phyloP scores from a whole-genome alignment of 441 rosid species.

The Biscutella laevigata region DNA sequence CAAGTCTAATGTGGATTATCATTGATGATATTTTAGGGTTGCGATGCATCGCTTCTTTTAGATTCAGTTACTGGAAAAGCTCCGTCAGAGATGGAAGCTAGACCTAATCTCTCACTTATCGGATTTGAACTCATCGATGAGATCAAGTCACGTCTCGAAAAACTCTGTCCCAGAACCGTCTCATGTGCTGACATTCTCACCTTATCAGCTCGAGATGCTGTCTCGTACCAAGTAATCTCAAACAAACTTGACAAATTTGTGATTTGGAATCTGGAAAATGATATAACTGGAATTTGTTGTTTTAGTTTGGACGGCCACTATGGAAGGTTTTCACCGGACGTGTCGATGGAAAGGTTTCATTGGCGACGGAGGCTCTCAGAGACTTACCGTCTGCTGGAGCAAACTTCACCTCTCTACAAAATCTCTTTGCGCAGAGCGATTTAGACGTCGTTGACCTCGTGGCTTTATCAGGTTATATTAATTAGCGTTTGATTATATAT shows the following conservation, averaged over 20 bases:
- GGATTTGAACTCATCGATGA: constrained; percentile 53
- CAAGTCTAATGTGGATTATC: neutral
- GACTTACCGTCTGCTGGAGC: constrained; percentile 42
- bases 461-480: constrained; percentile 58
- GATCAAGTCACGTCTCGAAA: constrained; percentile 38
- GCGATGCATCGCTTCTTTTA: constrained; percentile 50
- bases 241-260: too few relatives aligned
- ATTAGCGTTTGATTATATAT: neutral
- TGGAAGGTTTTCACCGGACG: constrained; percentile 62
- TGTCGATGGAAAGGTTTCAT: constrained; percentile 49
- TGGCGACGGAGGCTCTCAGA: constrained; percentile 31
- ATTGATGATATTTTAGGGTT: constrained; percentile 34
- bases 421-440: constrained; percentile 37
- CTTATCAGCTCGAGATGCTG: constrained; percentile 46
- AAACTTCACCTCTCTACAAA: constrained; percentile 40
- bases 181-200: constrained; percentile 64
- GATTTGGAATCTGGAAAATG: neutral
- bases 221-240: constrained; percentile 40
- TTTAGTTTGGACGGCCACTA: constrained; percentile 34
- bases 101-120: constrained; percentile 36
- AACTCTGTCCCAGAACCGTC: constrained; percentile 37
- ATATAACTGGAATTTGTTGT: neutral
- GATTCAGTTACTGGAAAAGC: constrained; percentile 28
- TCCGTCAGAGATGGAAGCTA: constrained; percentile 39
- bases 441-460: constrained; percentile 51